phyloP scores from a whole-genome alignment of 352 stramenopile species.

The Peronosclerospora sorghi region DNA sequence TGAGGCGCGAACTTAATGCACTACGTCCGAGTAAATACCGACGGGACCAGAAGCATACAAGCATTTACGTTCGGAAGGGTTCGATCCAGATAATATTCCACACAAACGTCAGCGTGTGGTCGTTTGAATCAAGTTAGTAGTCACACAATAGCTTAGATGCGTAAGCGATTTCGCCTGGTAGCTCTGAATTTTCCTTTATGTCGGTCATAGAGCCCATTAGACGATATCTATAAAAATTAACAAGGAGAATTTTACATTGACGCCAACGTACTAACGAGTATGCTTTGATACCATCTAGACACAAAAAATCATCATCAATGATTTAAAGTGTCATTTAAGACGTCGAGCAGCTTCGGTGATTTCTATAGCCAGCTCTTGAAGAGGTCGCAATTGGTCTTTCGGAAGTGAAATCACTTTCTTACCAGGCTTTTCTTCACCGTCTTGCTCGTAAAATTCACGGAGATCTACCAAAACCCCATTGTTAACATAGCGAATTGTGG shows the following conservation, averaged over 20 bases:
- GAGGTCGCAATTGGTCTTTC: constrained; percentile 45
- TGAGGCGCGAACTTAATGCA: constrained; percentile 9
- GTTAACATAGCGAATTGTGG: constrained; percentile 45
- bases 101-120: constrained; percentile 34
- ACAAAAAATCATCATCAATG: too few species aligned
- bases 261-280: too few species aligned
- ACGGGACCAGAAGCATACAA: constrained; percentile 14
- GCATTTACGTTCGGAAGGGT: constrained; percentile 15
- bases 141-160: constrained; percentile 11
- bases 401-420: constrained; percentile 73
- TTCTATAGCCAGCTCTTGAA: constrained; percentile 24
- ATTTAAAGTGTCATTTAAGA: constrained; percentile 14
- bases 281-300: too few species aligned
- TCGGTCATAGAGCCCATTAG: constrained; percentile 19
- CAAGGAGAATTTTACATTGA: background rate
- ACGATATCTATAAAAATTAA: constrained; percentile 4
- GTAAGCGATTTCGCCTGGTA: constrained; percentile 15
- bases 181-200: constrained; percentile 9
- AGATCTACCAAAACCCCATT: constrained; percentile 45
- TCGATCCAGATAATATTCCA: constrained; percentile 17
- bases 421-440: constrained; percentile 42
- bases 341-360: constrained; percentile 21
- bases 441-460: constrained; percentile 63
- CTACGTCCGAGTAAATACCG: constrained; percentile 15
- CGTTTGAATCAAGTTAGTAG: constrained; percentile 23